phyloP scores from a whole-genome alignment of 2,329 filamentous ascomycete species.

The Fusarium praegraminearum region DNA sequence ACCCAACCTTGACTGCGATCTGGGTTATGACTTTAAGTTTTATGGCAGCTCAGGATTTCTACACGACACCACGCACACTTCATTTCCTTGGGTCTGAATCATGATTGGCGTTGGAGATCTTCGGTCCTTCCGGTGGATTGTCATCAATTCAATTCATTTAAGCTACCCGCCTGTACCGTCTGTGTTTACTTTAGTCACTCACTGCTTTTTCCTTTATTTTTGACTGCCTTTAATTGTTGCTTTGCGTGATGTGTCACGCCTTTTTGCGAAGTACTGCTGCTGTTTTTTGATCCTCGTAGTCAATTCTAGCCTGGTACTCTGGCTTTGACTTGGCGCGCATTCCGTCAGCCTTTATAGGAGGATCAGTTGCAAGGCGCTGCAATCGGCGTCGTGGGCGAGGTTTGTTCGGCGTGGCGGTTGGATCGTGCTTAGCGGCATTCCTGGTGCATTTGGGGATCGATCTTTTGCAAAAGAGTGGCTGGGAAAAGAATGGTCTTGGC shows the following conservation, averaged over 20 bases:
- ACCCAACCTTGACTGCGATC: conserved; percentile 42
- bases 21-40: conserved; percentile 49
- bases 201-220: conserved; percentile 44
- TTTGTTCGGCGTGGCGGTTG: conserved; percentile 27
- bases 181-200: conserved; percentile 45
- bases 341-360: conserved; percentile 12
- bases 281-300: conserved; percentile 34
- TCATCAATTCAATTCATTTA: conserved; percentile 55
- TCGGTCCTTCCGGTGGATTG: conserved; percentile 52
- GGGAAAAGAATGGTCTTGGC: conserved; percentile 37
- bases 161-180: conserved; percentile 47
- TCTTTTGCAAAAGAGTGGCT: conserved; percentile 26
- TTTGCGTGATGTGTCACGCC: conserved; percentile 40
- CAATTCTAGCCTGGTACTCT: conserved; percentile 9
- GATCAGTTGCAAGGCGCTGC: conserved; percentile 10
- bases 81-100: conserved; percentile 55
- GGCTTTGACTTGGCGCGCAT: conserved; percentile 20
- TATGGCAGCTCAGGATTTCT: conserved; percentile 50
- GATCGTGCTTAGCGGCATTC: conserved; percentile 19
- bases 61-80: conserved; percentile 49
- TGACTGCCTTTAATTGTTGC: conserved; percentile 43
- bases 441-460: conserved; percentile 22
- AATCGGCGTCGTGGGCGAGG: neutral
- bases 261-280: conserved; percentile 22
- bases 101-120: conserved; percentile 59